Evolutionary conservation across 495 filamentous ascomycete species (phyloP).

Genomic region (Neurospora discreta): DNA sequence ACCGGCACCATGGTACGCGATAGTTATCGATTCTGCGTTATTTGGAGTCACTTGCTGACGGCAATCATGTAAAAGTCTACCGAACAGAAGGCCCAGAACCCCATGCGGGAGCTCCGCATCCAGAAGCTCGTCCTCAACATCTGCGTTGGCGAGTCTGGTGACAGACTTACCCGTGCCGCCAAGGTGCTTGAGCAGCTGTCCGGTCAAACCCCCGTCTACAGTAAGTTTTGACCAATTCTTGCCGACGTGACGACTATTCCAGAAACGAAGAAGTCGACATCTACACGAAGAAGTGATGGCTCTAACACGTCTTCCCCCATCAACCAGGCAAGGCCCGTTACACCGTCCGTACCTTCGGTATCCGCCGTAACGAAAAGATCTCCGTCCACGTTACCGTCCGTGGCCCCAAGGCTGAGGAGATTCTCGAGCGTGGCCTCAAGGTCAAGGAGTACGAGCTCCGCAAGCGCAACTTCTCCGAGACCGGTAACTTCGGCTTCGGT

Average conservation of each 20-base stretch:
- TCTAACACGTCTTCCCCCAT: background rate
- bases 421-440: constrained; percentile 99
- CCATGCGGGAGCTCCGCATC: constrained; percentile 99
- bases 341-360: constrained; percentile 99
- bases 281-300: background rate
- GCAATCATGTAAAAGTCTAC: constrained; percentile 29
- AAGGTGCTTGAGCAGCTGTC: constrained; percentile 99
- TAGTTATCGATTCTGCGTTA: background rate
- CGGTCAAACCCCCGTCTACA: constrained; percentile 99
- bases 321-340: constrained; percentile 91
- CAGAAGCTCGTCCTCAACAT: constrained; percentile 99
- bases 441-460: constrained; percentile 99
- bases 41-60: constrained; percentile 6
- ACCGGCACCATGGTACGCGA: constrained; percentile 20
- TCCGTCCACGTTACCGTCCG: constrained; percentile 99
- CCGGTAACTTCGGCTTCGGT: constrained; percentile 99
- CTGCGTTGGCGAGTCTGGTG: constrained; percentile 99
- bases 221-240: constrained; percentile 35
- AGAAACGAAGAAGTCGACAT: background rate
- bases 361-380: constrained; percentile 99
- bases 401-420: constrained; percentile 99
- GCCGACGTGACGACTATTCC: background rate
- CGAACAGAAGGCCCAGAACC: constrained; percentile 70
- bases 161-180: constrained; percentile 98
- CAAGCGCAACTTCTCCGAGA: constrained; percentile 99